Base-by-base conservation (phyloP, 257 asterid genomes). In the Penstemon newberryi region DNA sequence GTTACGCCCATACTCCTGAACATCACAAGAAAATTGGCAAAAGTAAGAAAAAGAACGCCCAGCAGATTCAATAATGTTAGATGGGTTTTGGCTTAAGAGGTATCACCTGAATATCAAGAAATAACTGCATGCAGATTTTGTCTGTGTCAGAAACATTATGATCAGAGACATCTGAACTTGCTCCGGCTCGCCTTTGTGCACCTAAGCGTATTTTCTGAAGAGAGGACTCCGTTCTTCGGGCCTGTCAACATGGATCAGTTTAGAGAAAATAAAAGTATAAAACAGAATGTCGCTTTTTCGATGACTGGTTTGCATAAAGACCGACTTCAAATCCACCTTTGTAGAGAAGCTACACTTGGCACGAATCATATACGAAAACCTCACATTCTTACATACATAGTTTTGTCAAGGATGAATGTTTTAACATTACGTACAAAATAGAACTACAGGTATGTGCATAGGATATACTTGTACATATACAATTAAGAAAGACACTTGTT, bases 151-250 rank as follows among this genome's bases (percentile, higher is more conserved):
- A 94, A 41, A 94, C 86, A 68, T 85, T 87, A 67, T 83, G 76
- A 77, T 89, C 99, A 0, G 95, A 81, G 33, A 94, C 96, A 62
- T 94, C 99, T 66, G 96, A 85, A 81, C 95, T 94, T 8, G 96
- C 97, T 76, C 96, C 99, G 52, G 89, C 91, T 69, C 99, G 85
- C 67, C 87, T 87, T 79, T 94, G 97, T 51, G 97, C 99, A 5
- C 96, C 96, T 75, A 84, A 65, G 42, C 99, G 96, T 77, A 94
- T 87, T 79, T 89, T 94, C 79, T 90, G 99, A 67, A 94, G 97
- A 4, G 99, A 94, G 54, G 96, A 87, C 87, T 91, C 99, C 0
- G 96, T 89, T 86, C 67, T 91, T 68, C 96, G 70, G 60, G 95
- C 96, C 98, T 91, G 91, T 74, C 45, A 77, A 75, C 44, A 44